Evolutionary conservation across 345 rosid species (phyloP).

Genomic region (Cardamine occulta): DNA sequence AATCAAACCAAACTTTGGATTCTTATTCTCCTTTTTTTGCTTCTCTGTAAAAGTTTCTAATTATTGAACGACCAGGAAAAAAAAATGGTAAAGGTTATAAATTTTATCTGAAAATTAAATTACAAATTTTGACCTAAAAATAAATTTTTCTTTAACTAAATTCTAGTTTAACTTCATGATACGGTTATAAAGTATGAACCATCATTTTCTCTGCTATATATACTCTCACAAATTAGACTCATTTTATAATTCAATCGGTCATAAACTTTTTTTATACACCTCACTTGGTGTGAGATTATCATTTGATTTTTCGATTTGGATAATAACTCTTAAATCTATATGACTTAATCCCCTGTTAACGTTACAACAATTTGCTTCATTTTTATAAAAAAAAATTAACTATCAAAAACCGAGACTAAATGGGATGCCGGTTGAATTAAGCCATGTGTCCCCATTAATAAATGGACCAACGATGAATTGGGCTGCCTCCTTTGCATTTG

Average conservation of each 20-base stretch:
- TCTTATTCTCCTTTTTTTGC: conserved; percentile 35
- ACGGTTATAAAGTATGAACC: not conserved
- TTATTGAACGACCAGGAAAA: conserved; percentile 27
- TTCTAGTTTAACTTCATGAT: not conserved
- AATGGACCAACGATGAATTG: conserved; percentile 65
- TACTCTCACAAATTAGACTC: not conserved
- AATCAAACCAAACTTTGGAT: conserved; percentile 13
- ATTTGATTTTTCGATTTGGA: not conserved
- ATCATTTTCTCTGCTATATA: not conserved
- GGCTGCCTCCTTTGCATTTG: conserved; percentile 52
- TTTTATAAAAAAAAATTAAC: not conserved
- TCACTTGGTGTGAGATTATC: not conserved
- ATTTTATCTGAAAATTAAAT: not conserved
- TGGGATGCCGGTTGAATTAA: conserved; percentile 61
- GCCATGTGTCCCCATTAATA: conserved; percentile 68
- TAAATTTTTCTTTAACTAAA: not conserved
- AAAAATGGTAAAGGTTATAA: conserved; percentile 14
- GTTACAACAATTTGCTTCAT: conserved; percentile 2
- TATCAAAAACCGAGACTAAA: conserved; percentile 42
- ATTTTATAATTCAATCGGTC: not conserved
- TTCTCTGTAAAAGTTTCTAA: conserved; percentile 32
- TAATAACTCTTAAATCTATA: not conserved
- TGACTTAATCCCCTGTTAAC: not conserved
- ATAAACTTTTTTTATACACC: not conserved
- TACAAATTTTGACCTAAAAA: not conserved